Evolutionary conservation across 176 grass and related monocot genomes (phyloP).

Genomic region (Dendrocalamus sinicus): DNA sequence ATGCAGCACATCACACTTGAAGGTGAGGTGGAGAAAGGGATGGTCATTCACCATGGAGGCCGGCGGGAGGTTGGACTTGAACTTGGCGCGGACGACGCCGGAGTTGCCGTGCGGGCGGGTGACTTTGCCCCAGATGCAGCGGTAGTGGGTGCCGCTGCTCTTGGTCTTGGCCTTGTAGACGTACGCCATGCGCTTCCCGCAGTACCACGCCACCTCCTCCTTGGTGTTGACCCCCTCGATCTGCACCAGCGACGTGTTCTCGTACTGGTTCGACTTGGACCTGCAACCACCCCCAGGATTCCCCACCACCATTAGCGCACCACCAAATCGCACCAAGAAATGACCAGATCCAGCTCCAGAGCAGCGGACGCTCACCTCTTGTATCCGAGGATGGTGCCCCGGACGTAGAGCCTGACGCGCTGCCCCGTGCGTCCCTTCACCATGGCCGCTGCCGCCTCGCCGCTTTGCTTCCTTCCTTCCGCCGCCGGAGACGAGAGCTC

Average conservation of each 20-base stretch:
- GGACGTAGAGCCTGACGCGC: slow-evolving; percentile 70
- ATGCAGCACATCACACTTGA: neutral
- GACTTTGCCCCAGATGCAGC: slow-evolving; percentile 89
- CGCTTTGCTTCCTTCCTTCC: slow-evolving; percentile 32
- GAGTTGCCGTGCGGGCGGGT: slow-evolving; percentile 74
- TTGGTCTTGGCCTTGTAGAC: slow-evolving; percentile 94
- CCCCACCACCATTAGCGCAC: neutral
- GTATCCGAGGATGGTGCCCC: slow-evolving; percentile 83
- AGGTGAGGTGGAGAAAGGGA: no score
- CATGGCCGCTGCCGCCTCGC: slow-evolving; percentile 38
- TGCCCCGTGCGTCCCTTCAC: slow-evolving; percentile 66
- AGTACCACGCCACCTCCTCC: slow-evolving; percentile 81
- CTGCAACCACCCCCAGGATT: slow-evolving; percentile 23
- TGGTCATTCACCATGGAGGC: slow-evolving; percentile 60
- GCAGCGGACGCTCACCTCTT: slow-evolving; percentile 50
- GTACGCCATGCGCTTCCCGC: slow-evolving; percentile 76
- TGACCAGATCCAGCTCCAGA: slow-evolving; percentile 14
- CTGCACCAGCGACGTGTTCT: slow-evolving; percentile 82
- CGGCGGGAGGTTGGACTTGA: slow-evolving; percentile 76
- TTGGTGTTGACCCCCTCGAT: slow-evolving; percentile 85
- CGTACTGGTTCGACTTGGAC: slow-evolving; percentile 86
- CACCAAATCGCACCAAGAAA: neutral
- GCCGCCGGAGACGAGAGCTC: slow-evolving; percentile 40
- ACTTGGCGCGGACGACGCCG: slow-evolving; percentile 76
- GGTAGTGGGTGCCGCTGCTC: slow-evolving; percentile 57